A percentile compares a stretch with the other conserved stretches of the same genome.
These are phyloP conservation scores for Cladophialophora exuberans DNA, from an alignment of 2,329 filamentous ascomycete genomes.

Conservation along the genomic window DNA sequence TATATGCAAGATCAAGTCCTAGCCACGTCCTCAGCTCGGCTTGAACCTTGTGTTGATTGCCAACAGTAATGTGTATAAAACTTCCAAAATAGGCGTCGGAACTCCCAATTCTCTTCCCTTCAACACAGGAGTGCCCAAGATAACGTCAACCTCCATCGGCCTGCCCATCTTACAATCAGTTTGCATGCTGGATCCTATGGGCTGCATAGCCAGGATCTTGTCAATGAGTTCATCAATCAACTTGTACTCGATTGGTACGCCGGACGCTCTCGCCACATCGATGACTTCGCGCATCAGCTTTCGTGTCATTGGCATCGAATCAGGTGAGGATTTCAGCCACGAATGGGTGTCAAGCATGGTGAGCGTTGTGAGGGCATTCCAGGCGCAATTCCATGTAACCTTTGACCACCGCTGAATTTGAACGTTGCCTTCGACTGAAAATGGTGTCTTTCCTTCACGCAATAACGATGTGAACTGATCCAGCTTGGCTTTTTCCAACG, in stretches of 20 bases:
- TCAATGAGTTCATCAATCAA: constrained; percentile 45
- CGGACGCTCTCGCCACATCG: constrained; percentile 43
- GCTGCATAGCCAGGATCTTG: constrained; percentile 44
- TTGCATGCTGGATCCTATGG: constrained; percentile 51
- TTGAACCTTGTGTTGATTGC: constrained; percentile 29
- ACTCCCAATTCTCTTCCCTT: constrained; percentile 46
- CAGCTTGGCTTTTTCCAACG: constrained; percentile 44
- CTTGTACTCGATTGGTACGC: constrained; percentile 42
- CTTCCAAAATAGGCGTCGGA: constrained; percentile 45
- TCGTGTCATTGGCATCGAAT: constrained; percentile 44
- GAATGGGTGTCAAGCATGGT: constrained; percentile 47
- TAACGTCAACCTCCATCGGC: constrained; percentile 52
- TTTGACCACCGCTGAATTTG: constrained; percentile 47
- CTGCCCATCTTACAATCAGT: constrained; percentile 46
- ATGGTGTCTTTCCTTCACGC: constrained; percentile 45
- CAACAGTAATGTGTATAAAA: constrained; percentile 38
- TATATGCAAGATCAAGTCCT: too few relatives aligned
- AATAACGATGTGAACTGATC: constrained; percentile 48
- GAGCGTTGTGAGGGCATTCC: constrained; percentile 48
- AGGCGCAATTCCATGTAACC: constrained; percentile 47
- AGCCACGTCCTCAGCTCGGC: neutral
- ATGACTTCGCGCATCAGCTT: constrained; percentile 50
- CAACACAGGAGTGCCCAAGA: constrained; percentile 47
- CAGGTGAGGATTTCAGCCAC: constrained; percentile 46
- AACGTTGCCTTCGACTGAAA: constrained; percentile 41